Percentiles rank a stretch among this genome's conserved stretches.
Conservation (phyloP, 257 asterid species). For the Paulownia fortunei region DNA sequence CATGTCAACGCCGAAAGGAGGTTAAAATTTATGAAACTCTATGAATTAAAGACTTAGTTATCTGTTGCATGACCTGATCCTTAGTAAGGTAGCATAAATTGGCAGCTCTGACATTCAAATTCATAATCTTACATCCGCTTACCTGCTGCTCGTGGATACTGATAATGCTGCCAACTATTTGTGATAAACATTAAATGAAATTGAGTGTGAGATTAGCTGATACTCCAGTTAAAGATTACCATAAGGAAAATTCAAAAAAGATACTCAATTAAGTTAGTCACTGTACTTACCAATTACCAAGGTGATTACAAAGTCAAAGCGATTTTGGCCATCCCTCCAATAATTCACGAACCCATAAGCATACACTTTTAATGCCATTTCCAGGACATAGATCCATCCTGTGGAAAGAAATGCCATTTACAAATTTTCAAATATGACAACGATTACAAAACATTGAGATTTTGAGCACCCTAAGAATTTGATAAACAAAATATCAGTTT, state of each 20-base stretch:
- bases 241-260: not conserved
- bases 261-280: not conserved
- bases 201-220: not conserved
- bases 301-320: constrained; percentile 89
- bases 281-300: constrained; percentile 86
- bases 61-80: not conserved
- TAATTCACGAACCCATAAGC: constrained; percentile 85
- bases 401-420: constrained; percentile 43
- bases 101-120: constrained; percentile 28
- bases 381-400: constrained; percentile 98
- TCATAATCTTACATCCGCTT: not conserved
- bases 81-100: constrained; percentile 13
- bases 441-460: constrained; percentile 9
- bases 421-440: constrained; percentile 22
- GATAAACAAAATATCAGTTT: not conserved
- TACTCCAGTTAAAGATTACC: not conserved
- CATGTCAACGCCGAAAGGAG: not conserved
- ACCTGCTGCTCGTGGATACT: constrained; percentile 7
- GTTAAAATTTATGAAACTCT: not conserved
- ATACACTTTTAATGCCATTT: constrained; percentile 87
- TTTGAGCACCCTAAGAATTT: constrained; percentile 4
- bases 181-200: not conserved
- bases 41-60: not conserved
- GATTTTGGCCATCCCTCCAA: constrained; percentile 99
- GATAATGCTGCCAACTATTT: constrained; percentile 4